These are phyloP conservation scores for Nadsonia starkeyi-henricii DNA, from an alignment of 1,139 yeast genomes.

Conservation along the genomic window DNA sequence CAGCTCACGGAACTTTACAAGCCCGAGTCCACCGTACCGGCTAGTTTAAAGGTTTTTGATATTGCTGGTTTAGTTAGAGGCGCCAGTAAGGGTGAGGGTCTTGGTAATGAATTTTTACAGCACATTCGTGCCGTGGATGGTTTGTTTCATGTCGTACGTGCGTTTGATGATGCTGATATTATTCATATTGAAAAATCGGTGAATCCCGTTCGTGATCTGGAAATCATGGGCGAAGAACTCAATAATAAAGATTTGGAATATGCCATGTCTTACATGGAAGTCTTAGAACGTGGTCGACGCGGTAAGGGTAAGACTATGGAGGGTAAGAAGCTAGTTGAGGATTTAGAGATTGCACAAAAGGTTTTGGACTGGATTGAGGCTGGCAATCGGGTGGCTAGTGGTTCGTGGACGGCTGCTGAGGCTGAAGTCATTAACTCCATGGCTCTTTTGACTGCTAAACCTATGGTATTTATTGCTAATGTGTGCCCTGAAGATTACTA, in stretches of 20 bases:
- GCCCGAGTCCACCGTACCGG: conserved; percentile 67
- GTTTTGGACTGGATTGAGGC: conserved; percentile 63
- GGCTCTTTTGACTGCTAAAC: conserved; percentile 80
- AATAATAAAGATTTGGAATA: conserved; percentile 95
- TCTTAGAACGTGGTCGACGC: conserved; percentile 55
- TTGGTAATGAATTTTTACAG: conserved; percentile 90
- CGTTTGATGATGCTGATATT: conserved; percentile 96
- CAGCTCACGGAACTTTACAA: conserved; percentile 51
- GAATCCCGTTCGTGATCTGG: conserved; percentile 89
- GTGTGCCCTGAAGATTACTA: conserved; percentile 90
- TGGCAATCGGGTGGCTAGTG: conserved; percentile 87
- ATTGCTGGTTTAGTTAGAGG: conserved; percentile 94
- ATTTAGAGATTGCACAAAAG: conserved; percentile 64
- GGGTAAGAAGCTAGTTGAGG: conserved; percentile 89
- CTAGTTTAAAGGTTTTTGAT: conserved; percentile 79
- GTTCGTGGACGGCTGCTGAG: conserved; percentile 78
- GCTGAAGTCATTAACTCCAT: conserved; percentile 78
- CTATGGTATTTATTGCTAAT: conserved; percentile 88
- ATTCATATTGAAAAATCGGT: conserved; percentile 98
- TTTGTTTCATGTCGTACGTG: conserved; percentile 92
- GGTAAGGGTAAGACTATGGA: conserved; percentile 71
- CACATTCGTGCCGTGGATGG: conserved; percentile 95
- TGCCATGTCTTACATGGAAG: conserved; percentile 80
- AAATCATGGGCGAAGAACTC: conserved; percentile 80
- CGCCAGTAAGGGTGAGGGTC: conserved; percentile 91